Evolutionary conservation across 2,329 filamentous ascomycete genomes (phyloP), one percentile per base, ranked within the genome.

Genomic region (Aspergillus vadensis): DNA sequence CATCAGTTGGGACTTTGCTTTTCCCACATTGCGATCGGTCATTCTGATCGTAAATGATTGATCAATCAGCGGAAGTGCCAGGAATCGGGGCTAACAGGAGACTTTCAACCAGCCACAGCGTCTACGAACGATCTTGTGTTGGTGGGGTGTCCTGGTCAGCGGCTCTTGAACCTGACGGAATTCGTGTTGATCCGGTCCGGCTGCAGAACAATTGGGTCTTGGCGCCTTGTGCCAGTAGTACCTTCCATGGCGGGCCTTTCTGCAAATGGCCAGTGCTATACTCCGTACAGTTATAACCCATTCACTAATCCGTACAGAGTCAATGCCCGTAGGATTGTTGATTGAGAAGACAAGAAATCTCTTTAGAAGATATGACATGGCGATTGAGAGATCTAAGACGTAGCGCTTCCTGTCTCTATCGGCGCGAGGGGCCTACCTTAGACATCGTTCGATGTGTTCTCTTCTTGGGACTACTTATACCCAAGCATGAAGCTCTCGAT

Each of bases 131-230:
- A 44, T 44, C 23, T 55, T 55, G 39, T 44, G 21, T 32, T 44
- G 39, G 53, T 55, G 53, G 53, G 52, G 53, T 55, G 44, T 55
- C 53, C 53, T 47, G 53, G 53, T 14, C 39, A 47, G 53, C 30
- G 27, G 53, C 41, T 55, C 43, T 47, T 44, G 39, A 21, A 19
- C 15, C 27, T 44, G 41, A 7, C 53, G 53, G 53, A 32, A 36
- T 23, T 12, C 17, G 23, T 6, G 36, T 58, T 58, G 49, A 58
- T 30, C 56, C 56, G 56, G 3, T 51, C 56, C 56, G 56, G n/a
- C 56, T 58, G 56, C 56, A 58, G 56, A 53, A 19, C 19, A 21
- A 50, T 57, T 17, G 23, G 44, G 36, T 57, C 30, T 51, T 23
- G 43, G 32, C 25, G 55, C 36, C 32, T 44, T 21, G 32, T 48